Conservation (phyloP, 108 stramenopile genomes). For the Cylindrotheca closterium region DNA sequence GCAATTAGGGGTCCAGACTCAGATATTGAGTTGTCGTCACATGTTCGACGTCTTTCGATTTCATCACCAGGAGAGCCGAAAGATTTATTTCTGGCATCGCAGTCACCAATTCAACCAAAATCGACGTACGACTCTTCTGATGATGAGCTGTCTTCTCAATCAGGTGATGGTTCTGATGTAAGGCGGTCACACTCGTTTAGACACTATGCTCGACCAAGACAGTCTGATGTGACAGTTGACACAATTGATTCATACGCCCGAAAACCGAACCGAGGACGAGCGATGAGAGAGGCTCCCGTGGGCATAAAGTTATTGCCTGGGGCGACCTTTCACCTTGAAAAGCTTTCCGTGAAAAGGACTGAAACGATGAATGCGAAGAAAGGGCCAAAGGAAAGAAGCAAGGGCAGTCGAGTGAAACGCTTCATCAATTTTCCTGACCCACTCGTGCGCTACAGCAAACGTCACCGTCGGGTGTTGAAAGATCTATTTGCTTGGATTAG, state of each 20-base stretch:
- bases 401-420: background rate
- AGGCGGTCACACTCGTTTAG: background rate
- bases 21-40: slow-evolving; percentile 12
- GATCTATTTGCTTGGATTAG: slow-evolving; percentile 17
- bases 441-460: slow-evolving; percentile 12
- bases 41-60: slow-evolving; percentile 16
- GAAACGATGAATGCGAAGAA: background rate
- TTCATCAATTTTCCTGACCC: slow-evolving; percentile 33
- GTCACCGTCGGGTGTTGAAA: slow-evolving; percentile 10
- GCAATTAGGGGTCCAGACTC: background rate
- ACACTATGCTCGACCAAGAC: background rate
- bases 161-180: too few species aligned
- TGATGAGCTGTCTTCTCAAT: background rate
- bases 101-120: slow-evolving; percentile 34
- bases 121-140: slow-evolving; percentile 22
- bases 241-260: slow-evolving; percentile 1
- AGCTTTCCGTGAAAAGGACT: slow-evolving; percentile 23
- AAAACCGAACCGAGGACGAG: background rate
- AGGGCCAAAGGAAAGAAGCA: too few species aligned
- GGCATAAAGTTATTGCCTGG: slow-evolving; percentile 18
- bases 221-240: slow-evolving; percentile 16
- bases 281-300: slow-evolving; percentile 21
- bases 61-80: slow-evolving; percentile 17
- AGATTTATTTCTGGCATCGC: slow-evolving; percentile 23
- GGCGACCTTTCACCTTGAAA: slow-evolving; percentile 35